A percentile compares a stretch with the other conserved stretches of the same genome.
Evolutionary conservation across 139 green algal species (phyloP).

Genomic region (Tetraselmis striata): DNA sequence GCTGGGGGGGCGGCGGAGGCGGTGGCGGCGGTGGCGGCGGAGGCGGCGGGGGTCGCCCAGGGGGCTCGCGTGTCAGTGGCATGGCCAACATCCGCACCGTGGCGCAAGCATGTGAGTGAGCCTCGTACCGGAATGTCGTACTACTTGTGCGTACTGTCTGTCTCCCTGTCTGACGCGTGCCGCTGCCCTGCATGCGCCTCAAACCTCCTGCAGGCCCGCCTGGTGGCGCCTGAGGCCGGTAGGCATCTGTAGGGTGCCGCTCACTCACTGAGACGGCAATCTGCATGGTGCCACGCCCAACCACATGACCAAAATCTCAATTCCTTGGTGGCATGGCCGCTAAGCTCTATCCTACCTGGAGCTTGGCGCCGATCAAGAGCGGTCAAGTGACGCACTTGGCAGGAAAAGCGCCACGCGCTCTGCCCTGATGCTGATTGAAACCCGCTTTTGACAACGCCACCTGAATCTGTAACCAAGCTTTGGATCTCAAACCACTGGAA

Average conservation of each 20-base stretch:
- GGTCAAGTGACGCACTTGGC: background rate
- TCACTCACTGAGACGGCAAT: background rate
- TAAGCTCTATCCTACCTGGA: too few species aligned
- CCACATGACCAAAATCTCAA: too few species aligned
- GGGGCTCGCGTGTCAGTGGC: background rate
- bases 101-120: background rate
- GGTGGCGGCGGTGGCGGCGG: background rate
- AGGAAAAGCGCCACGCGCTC: background rate
- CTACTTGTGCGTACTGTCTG: background rate
- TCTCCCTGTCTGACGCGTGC: background rate
- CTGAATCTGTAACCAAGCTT: too few species aligned
- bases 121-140: background rate
- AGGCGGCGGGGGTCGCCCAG: too few species aligned
- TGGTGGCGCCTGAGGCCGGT: background rate
- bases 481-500: too few species aligned
- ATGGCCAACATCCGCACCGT: background rate
- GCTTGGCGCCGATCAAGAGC: too few species aligned
- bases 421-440: background rate
- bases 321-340: too few species aligned
- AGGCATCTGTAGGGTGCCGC: background rate
- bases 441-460: too few species aligned
- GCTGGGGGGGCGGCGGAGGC: too few species aligned
- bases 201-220: background rate
- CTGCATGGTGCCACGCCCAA: background rate
- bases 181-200: background rate